Base-by-base conservation (phyloP, 768 basidiomycete species). In the Leccinum variicolor region DNA sequence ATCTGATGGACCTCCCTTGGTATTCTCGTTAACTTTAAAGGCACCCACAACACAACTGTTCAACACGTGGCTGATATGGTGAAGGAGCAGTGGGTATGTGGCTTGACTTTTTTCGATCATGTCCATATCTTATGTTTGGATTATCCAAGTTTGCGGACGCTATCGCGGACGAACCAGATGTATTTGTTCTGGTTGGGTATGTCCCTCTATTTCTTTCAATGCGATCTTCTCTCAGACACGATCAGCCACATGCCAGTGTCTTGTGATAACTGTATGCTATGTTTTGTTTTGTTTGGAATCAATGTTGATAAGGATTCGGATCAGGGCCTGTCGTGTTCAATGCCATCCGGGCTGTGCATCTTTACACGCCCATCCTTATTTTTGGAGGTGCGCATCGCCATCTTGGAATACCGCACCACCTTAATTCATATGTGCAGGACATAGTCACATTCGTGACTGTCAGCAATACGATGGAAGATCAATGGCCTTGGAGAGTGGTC, bases 241-340 rank as follows among this genome's bases (percentile, higher is more conserved):
- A 21, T 29, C 50, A 91, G 89, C n/a, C 93, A 96, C 69, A 94
- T 95, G 92, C 91, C 90, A 3, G 81, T 92, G 4, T 70, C 81
- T 11, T 70, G 79, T 46, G 85, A 91, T 63, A 82, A 87, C 56
- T 90, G 89, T 84, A 56, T 28, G 81, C 59, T 5, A 29, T 46
- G n/a, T 31, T 52, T 25, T 8, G 25, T 31, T n/a, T 11, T 19
- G 6, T 46, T 51, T 41, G 19, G 13, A 17, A 28, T 19, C 15
- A 53, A 31, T 26, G 6, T 15, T 15, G 19, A 47, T 39, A 13
- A 56, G 34, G 2, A 49, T 25, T 50, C 10, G 55, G 19, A 19
- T 23, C 60, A 87, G 92, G 88, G 89, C 84, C 84, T 6, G 64
- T 79, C 15, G 84, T 95, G 5, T 86, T 89, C 67, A 74, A 86